phyloP scores from a whole-genome alignment of 2,329 filamentous ascomycete species.

The Aspergillus sp. region DNA sequence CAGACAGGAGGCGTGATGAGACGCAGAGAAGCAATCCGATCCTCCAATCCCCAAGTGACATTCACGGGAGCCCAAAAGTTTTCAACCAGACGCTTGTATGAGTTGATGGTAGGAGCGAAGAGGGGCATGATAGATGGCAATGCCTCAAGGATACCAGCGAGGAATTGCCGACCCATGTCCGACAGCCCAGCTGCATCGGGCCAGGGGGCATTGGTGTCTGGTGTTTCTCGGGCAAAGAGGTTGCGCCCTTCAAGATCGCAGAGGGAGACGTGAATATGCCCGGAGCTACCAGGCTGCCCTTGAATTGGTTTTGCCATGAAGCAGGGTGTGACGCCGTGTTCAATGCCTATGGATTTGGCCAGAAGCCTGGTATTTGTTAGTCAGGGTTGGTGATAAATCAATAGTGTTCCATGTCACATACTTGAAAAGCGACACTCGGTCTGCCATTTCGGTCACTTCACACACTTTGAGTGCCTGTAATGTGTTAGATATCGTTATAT shows the following conservation, averaged over 20 bases:
- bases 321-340: slow-evolving; percentile 87
- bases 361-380: slow-evolving; percentile 53
- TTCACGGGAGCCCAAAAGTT: slow-evolving; percentile 99
- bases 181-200: slow-evolving; percentile 75
- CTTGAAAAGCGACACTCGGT: slow-evolving; percentile 90
- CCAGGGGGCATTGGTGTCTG: slow-evolving; percentile 68
- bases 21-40: slow-evolving; percentile 85
- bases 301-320: slow-evolving; percentile 98
- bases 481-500: slow-evolving; percentile 12
- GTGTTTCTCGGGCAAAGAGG: slow-evolving; percentile 68
- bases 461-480: slow-evolving; percentile 73
- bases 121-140: slow-evolving; percentile 94
- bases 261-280: slow-evolving; percentile 91
- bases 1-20: slow-evolving; percentile 84
- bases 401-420: slow-evolving; percentile 28
- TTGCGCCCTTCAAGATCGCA: slow-evolving; percentile 78
- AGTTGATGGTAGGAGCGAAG: slow-evolving; percentile 91
- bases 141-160: slow-evolving; percentile 83
- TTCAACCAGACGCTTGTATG: slow-evolving; percentile 95
- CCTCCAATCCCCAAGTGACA: slow-evolving; percentile 93
- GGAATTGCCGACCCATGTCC: slow-evolving; percentile 85
- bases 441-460: slow-evolving; percentile 83
- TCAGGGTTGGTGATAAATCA: no score
- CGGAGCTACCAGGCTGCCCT: slow-evolving; percentile 87
- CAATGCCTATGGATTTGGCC: slow-evolving; percentile 81